Conservation (phyloP, 495 filamentous ascomycete genomes). For the Penicillium antarcticum region DNA sequence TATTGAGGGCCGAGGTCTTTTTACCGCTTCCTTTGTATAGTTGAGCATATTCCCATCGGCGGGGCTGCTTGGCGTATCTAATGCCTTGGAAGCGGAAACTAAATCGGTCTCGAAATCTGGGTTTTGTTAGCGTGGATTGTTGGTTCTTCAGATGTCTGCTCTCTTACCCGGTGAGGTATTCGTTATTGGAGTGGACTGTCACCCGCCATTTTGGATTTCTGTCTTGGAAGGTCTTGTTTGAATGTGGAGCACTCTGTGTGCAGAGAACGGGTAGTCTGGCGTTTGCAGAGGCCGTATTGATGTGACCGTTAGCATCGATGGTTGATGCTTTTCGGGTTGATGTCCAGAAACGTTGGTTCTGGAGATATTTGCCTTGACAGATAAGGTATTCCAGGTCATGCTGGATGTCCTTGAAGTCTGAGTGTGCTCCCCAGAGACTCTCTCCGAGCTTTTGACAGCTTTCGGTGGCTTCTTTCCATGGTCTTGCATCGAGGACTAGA, state of each 20-base stretch:
- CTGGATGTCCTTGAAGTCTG: neutral
- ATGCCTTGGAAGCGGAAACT: conserved; percentile 23
- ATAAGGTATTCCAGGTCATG: conserved; percentile 13
- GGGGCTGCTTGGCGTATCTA: conserved; percentile 17
- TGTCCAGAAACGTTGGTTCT: conserved; percentile 15
- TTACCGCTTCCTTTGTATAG: conserved; percentile 10
- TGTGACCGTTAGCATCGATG: conserved; percentile 7
- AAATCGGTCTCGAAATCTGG: conserved; percentile 23
- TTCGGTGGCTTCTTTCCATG: conserved; percentile 11
- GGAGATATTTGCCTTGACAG: conserved; percentile 5
- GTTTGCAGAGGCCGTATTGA: conserved; percentile 6
- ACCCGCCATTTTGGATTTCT: conserved; percentile 16
- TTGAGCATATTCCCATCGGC: conserved; percentile 21
- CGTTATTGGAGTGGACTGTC: conserved; percentile 15
- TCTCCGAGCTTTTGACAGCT: conserved; percentile 17
- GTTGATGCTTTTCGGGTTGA: conserved; percentile 9
- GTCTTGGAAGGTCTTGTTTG: conserved; percentile 9
- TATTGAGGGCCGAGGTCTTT: conserved; percentile 17
- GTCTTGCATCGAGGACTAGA: conserved; percentile 16
- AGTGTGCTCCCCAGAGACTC: conserved; percentile 7
- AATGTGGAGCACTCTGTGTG: conserved; percentile 19
- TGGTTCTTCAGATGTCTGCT: too few relatives aligned
- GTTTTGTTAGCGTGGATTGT: neutral
- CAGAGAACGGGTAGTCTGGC: conserved; percentile 15
- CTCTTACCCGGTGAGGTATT: conserved; percentile 18